Base-by-base conservation (phyloP, 192 early-diverging fungal species). In the Coemansia nantahalensis region DNA sequence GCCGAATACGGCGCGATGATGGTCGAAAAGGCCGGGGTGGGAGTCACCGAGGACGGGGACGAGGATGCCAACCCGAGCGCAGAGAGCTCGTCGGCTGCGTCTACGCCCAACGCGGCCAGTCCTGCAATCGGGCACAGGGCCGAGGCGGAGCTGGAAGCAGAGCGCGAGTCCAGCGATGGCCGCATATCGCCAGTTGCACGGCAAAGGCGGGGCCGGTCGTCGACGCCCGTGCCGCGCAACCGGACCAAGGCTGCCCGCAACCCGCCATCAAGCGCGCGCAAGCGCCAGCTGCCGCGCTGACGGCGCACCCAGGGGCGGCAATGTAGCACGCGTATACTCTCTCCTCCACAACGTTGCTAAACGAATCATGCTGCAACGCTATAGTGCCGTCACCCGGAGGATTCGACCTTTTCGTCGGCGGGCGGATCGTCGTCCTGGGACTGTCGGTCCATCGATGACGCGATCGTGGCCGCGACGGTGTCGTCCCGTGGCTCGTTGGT, bases 1-100 rank as follows among this genome's bases (percentile, higher is more conserved):
- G 23, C 56, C 0, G 73, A 77, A 2, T 77, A 69, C 61, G 73
- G 73, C 36, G 43, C 56, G 24, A 24, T 77, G 43, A 77, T 77
- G 73, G 48, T 77, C 2, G 67, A 77, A 42, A 45, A 54, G 21
- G 73, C 73, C 1, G 62, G 67, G 0, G 53, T 40, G 17, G 57
- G 50, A 19, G 64, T 56, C 21, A 21, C 55, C 4, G 73, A 65
- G 8, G 73, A 69, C 38, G 34, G 2, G 16, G 53, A 46, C 12
- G 61, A 56, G 15, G n/a, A n/a, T n/a, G 28, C 36, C 5, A 43
- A 42, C 13, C 31, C 44, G 8, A 19, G 48, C 17, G 51, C 45
- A 15, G 60, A 62, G 11, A 44, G 52, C 14, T 45, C 30, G 2
- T 45, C 52, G 28, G 42, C 32, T 16, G 31, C 24, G 4, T 16